phyloP scores from a whole-genome alignment of 495 filamentous ascomycete species.

The Aspergillus egyptiacus region DNA sequence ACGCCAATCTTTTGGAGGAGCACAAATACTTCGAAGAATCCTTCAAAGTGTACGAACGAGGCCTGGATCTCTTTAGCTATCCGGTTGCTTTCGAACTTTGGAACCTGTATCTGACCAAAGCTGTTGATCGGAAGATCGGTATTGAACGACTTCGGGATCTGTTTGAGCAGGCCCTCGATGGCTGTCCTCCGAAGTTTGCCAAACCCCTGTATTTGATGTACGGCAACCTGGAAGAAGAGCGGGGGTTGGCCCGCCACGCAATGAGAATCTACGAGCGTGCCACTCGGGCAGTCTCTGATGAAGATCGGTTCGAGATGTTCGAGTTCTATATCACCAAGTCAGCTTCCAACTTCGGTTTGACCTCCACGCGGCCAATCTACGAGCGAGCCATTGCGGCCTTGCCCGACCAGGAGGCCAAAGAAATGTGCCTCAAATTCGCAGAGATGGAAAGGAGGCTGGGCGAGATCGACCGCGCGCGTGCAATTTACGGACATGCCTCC shows the following conservation, averaged over 20 bases:
- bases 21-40: slow-evolving; percentile 95
- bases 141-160: slow-evolving; percentile 93
- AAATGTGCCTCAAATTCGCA: slow-evolving; percentile 98
- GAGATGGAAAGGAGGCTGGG: slow-evolving; percentile 97
- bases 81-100: slow-evolving; percentile 97
- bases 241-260: slow-evolving; percentile 90
- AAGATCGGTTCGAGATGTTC: slow-evolving; percentile 95
- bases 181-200: slow-evolving; percentile 91
- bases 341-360: slow-evolving; percentile 93
- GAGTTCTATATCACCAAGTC: slow-evolving; percentile 99
- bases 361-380: slow-evolving; percentile 95
- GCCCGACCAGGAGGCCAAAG: slow-evolving; percentile 87
- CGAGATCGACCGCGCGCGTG: slow-evolving; percentile 91
- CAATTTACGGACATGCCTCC: slow-evolving; percentile 92
- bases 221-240: slow-evolving; percentile 92
- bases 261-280: slow-evolving; percentile 99
- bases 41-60: slow-evolving; percentile 96
- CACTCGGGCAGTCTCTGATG: slow-evolving; percentile 90
- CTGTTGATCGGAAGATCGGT: slow-evolving; percentile 87
- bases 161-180: slow-evolving; percentile 95
- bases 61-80: slow-evolving; percentile 93
- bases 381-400: slow-evolving; percentile 88
- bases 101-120: slow-evolving; percentile 98
- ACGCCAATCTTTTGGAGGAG: slow-evolving; percentile 92
- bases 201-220: slow-evolving; percentile 98